These are phyloP conservation scores for Colletotrichum karsti DNA, from an alignment of 2,329 filamentous ascomycete species.

Conservation along the genomic window DNA sequence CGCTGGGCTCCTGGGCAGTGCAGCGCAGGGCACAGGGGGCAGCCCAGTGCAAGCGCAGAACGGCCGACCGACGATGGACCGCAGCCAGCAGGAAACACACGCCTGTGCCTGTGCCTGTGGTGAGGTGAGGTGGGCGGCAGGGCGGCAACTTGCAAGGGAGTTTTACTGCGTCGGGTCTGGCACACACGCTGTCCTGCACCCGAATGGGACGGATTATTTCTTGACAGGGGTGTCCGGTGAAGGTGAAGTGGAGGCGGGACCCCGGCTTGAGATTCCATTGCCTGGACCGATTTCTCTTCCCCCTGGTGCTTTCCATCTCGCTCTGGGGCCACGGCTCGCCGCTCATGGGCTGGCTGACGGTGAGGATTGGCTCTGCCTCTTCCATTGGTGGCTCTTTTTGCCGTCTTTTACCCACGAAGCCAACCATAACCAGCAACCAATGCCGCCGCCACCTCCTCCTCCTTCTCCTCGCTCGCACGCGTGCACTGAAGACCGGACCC, in stretches of 20 bases:
- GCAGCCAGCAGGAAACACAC: slow-evolving; percentile 8
- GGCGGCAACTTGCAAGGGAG: neutral
- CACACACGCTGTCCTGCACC: neutral
- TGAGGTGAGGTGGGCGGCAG: no score
- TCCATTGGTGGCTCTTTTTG: slow-evolving; percentile 21
- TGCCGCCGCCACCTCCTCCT: neutral
- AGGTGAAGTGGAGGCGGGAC: no score
- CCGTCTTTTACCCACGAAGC: slow-evolving; percentile 11
- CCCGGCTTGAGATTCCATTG: neutral
- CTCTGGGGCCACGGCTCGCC: neutral
- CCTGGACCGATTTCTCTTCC: no score
- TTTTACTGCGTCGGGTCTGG: slow-evolving; percentile 1
- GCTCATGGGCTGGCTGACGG: neutral
- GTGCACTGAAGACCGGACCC: no score
- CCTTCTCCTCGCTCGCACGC: no score
- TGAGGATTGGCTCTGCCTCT: neutral
- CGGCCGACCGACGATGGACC: neutral
- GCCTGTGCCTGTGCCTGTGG: no score
- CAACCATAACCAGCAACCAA: neutral
- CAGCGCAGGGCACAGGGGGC: slow-evolving; percentile 19
- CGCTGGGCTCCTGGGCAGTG: slow-evolving; percentile 20
- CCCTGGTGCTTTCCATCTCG: no score
- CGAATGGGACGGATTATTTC: neutral
- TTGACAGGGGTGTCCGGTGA: slow-evolving; percentile 21
- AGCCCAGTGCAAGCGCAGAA: slow-evolving; percentile 6